A percentile compares a stretch with the other conserved stretches of the same genome.
Conservation (phyloP, 257 asterid species). For the Nicotiana tomentosiformis region DNA sequence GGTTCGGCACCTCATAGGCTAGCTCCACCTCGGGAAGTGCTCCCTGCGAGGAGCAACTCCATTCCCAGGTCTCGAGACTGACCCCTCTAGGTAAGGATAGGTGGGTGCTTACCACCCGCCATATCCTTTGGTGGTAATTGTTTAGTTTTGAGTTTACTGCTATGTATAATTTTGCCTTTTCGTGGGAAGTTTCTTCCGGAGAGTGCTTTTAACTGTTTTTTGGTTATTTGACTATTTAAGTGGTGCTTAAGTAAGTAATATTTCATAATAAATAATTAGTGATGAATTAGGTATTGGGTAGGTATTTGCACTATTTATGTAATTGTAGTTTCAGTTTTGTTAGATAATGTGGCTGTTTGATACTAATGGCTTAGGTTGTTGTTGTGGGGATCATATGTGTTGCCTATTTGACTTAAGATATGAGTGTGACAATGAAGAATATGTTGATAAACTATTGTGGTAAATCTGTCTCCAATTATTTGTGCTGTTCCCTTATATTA, state of each 20-base stretch:
- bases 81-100: no score
- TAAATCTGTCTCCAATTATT: not conserved
- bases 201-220: not conserved
- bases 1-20: no score
- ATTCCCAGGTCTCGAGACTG: no score
- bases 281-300: slow-evolving; percentile 5
- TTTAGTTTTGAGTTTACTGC: not conserved
- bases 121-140: no score
- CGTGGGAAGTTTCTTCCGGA: not conserved
- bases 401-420: slow-evolving; percentile 1
- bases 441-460: not conserved
- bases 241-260: not conserved
- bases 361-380: not conserved
- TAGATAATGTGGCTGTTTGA: not conserved
- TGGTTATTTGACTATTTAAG: not conserved
- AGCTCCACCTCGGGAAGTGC: no score
- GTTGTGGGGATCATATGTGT: not conserved
- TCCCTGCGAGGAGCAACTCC: no score
- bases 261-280: not conserved
- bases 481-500: not conserved
- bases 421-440: not conserved
- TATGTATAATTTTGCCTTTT: not conserved
- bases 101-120: no score
- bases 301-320: not conserved
- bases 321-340: not conserved